A percentile compares a stretch with the other conserved stretches of the same genome.
Evolutionary conservation across 805 yeast genomes (phyloP).

Genomic region (Torulaspora gathmanii): DNA sequence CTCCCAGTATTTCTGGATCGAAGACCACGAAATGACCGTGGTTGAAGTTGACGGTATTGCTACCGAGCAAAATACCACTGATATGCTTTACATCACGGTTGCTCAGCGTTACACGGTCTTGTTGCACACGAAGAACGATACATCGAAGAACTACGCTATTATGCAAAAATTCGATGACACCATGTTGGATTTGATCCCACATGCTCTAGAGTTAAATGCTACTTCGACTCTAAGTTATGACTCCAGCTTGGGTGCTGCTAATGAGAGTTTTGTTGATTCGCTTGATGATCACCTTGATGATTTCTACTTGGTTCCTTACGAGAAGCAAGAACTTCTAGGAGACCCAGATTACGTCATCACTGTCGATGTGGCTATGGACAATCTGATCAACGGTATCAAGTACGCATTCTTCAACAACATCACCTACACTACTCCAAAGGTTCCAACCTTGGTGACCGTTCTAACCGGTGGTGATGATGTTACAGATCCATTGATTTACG

Average conservation of each 20-base stretch:
- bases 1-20: conserved; percentile 83
- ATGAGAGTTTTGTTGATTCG: conserved; percentile 43
- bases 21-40: conserved; percentile 80
- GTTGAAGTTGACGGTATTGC: conserved; percentile 91
- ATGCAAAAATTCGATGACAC: conserved; percentile 74
- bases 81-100: conserved; percentile 70
- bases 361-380: conserved; percentile 78
- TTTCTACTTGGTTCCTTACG: conserved; percentile 63
- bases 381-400: conserved; percentile 79
- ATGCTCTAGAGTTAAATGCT: conserved; percentile 58
- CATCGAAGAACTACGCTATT: conserved; percentile 70
- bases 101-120: conserved; percentile 90
- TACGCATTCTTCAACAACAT: conserved; percentile 95
- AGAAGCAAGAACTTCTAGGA: conserved; percentile 49
- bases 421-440: conserved; percentile 73
- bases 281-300: conserved; percentile 64
- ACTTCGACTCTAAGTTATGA: conserved; percentile 70
- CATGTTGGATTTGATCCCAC: conserved; percentile 76
- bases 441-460: conserved; percentile 81
- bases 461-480: conserved; percentile 62
- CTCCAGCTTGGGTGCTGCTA: conserved; percentile 39
- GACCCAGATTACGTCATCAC: conserved; percentile 66
- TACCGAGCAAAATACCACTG: conserved; percentile 69
- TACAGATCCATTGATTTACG: conserved; percentile 53
- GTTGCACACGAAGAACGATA: conserved; percentile 61